Evolutionary conservation across 371 early-diverging fungal species (phyloP).

Genomic region (Apophysomyces elegans): DNA sequence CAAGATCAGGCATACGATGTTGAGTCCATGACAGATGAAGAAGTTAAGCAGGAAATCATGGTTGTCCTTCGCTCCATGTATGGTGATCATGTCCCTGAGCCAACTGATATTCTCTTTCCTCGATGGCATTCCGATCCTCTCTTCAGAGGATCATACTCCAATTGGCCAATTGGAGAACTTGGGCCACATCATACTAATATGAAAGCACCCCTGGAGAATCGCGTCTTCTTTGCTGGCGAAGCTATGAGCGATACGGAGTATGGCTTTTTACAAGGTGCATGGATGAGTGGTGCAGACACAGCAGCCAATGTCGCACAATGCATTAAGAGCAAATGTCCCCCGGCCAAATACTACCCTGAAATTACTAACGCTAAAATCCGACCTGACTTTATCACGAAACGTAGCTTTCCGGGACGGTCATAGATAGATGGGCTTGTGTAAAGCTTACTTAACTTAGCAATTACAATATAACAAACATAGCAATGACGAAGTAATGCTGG

Average conservation of each 20-base stretch:
- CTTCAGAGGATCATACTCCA: constrained; percentile 42
- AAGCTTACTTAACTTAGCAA: no score
- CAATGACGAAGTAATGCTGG: no score
- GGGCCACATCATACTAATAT: constrained; percentile 48
- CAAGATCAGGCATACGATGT: constrained; percentile 31
- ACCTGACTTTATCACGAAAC: constrained; percentile 16
- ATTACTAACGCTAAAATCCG: constrained; percentile 31
- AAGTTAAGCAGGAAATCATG: constrained; percentile 37
- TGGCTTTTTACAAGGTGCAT: constrained; percentile 54
- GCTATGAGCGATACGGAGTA: constrained; percentile 41
- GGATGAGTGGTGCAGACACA: constrained; percentile 43
- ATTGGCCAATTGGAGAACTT: constrained; percentile 56
- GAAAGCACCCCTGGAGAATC: constrained; percentile 42
- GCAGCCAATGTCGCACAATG: constrained; percentile 31
- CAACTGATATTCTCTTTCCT: constrained; percentile 33
- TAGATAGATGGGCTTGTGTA: no score
- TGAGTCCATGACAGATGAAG: constrained; percentile 33
- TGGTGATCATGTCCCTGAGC: constrained; percentile 38
- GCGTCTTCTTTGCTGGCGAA: constrained; percentile 53
- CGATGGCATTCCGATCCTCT: constrained; percentile 42
- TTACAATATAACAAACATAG: no score
- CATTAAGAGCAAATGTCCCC: constrained; percentile 31
- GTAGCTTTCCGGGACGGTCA: background rate
- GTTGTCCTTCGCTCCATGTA: constrained; percentile 38
- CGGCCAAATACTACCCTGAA: constrained; percentile 35